Base-by-base conservation (phyloP, 2,329 filamentous ascomycete genomes). In the Alternaria angustiovoidea region DNA sequence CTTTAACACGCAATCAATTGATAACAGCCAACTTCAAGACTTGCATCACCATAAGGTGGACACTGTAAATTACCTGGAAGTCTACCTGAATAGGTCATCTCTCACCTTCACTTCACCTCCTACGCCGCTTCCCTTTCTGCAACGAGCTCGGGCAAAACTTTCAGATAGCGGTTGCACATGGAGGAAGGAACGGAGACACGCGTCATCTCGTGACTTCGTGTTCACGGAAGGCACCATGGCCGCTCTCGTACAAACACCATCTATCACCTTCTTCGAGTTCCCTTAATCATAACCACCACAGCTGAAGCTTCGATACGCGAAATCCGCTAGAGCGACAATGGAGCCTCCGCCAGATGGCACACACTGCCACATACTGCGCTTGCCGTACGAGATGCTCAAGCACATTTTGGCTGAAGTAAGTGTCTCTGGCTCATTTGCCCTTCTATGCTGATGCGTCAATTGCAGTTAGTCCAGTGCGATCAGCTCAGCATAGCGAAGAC, bases 161-260 rank as follows among this genome's bases (percentile, higher is more conserved):
- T 12, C n/a, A 9, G 6, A 26, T 7, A 7, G n/a, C 28, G n/a
- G 34, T 8, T 8, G 16, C 34, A n/a, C 16, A 6, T n/a, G 14
- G 34, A 38, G 11, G 14, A 20, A 14, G 18, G 12, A 32, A 26
- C 28, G 42, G n/a, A 18, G 20, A 30, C n/a, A 24, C 47, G 47
- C 57, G 46, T 22, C 32, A 48, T 61, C 54, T 26, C 58, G 58
- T 57, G 58, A 57, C 48, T 36, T n/a, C 53, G 47, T 43, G 58
- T 54, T 48, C 16, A 18, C 9, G 36, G 47, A 57, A 57, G 39
- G 54, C 48, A 57, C 47, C 7, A 12, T 48, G 49, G 24, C 24
- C 26, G 32, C 34, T n/a, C 16, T 32, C 34, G 47, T 24, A 20
- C 53, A 20, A 18, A 30, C 16, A n/a, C 24, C 54, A 36, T 20